phyloP scores from a whole-genome alignment of 2,329 filamentous ascomycete species.

The Botrytis hyacinthi region DNA sequence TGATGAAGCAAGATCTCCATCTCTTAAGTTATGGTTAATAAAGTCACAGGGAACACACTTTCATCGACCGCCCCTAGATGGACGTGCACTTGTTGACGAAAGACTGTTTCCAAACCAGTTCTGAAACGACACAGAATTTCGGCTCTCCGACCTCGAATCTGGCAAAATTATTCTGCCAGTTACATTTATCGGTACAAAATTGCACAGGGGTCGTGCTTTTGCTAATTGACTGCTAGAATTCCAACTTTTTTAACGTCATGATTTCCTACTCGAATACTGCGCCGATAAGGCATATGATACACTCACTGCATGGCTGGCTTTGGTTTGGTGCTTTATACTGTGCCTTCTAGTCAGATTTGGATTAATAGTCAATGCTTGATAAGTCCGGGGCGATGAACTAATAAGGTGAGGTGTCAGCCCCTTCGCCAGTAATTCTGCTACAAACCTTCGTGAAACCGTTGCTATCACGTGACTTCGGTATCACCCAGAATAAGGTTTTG shows the following conservation, averaged over 20 bases:
- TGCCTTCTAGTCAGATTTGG: no score
- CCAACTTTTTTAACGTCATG: background rate
- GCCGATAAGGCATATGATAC: background rate
- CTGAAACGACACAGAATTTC: background rate
- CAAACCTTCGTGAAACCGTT: background rate
- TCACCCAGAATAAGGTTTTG: background rate
- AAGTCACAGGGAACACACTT: background rate
- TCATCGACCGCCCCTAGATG: background rate
- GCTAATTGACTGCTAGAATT: no score
- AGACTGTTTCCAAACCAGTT: background rate
- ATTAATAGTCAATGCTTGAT: no score
- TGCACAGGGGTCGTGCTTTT: no score
- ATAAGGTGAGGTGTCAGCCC: no score
- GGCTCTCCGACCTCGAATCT: background rate
- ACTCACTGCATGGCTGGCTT: background rate
- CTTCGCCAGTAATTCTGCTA: no score
- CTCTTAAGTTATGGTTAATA: background rate
- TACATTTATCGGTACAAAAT: background rate
- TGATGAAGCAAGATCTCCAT: background rate
- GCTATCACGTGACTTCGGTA: background rate
- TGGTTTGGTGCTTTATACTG: background rate
- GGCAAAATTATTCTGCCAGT: no score
- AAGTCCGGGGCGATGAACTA: no score
- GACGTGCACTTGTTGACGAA: background rate
- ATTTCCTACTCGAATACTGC: background rate